Evolutionary conservation across 2,329 filamentous ascomycete species (phyloP).

Genomic region (Grosmannia clavigera): DNA sequence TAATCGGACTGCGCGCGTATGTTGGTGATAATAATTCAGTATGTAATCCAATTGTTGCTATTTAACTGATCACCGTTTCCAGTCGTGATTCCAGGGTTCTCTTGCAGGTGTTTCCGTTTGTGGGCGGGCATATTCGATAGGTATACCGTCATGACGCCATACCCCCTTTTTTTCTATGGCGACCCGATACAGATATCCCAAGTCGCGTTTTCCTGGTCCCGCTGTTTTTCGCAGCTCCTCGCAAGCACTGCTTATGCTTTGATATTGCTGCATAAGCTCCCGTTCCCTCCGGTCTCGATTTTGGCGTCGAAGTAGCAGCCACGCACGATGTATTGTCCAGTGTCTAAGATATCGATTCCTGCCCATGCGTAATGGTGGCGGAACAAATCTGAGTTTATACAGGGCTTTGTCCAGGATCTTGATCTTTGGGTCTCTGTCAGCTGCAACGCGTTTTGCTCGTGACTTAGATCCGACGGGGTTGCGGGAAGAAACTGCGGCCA

Average conservation of each 20-base stretch:
- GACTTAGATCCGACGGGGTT: background rate
- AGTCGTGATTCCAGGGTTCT: constrained; percentile 85
- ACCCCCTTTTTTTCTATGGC: constrained; percentile 87
- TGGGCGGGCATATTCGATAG: constrained; percentile 79
- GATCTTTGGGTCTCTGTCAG: constrained; percentile 20
- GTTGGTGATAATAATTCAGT: no score
- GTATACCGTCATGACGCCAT: constrained; percentile 59
- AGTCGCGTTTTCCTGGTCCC: constrained; percentile 42
- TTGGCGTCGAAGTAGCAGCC: constrained; percentile 67
- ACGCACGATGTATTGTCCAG: constrained; percentile 98
- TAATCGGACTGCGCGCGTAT: no score
- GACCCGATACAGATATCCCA: constrained; percentile 69
- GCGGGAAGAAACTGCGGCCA: background rate
- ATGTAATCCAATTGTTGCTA: background rate
- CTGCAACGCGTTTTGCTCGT: background rate
- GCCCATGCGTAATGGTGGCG: constrained; percentile 70
- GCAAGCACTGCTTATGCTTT: constrained; percentile 72
- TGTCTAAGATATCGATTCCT: constrained; percentile 81
- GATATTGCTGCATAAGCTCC: constrained; percentile 68
- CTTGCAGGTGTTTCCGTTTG: constrained; percentile 73
- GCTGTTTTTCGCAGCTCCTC: constrained; percentile 61
- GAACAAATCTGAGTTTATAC: constrained; percentile 21
- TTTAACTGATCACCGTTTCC: constrained; percentile 51
- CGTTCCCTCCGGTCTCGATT: constrained; percentile 50
- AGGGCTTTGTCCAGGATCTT: constrained; percentile 21